Conservation (phyloP, 1,284 basidiomycete species). For the Inonotus obliquus region DNA sequence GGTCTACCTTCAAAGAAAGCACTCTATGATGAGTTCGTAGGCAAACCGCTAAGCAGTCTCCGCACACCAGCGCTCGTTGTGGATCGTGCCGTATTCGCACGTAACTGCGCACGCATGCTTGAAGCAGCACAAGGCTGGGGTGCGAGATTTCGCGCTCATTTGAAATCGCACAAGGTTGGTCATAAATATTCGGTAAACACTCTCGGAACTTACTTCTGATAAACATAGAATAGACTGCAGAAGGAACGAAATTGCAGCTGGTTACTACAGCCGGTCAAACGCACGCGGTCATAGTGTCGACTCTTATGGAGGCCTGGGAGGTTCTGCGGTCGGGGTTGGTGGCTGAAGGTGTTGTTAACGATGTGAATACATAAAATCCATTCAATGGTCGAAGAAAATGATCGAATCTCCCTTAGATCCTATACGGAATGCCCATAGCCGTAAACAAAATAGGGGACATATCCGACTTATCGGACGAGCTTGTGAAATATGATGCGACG, state of each 20-base stretch:
- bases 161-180: slow-evolving; percentile 78
- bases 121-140: slow-evolving; percentile 57
- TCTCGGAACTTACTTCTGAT: neutral
- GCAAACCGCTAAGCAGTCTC: slow-evolving; percentile 51
- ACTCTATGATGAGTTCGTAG: slow-evolving; percentile 56
- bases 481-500: slow-evolving; percentile 47
- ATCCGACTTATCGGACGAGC: slow-evolving; percentile 50
- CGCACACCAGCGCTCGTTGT: slow-evolving; percentile 79
- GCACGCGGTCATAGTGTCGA: slow-evolving; percentile 69
- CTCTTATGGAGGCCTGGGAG: slow-evolving; percentile 74
- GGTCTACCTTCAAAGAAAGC: slow-evolving; percentile 46
- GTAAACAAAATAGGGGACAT: slow-evolving; percentile 73
- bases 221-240: slow-evolving; percentile 48
- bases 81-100: slow-evolving; percentile 62
- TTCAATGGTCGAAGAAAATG: neutral
- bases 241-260: slow-evolving; percentile 70
- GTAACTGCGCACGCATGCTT: slow-evolving; percentile 74
- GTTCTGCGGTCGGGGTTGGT: slow-evolving; percentile 68
- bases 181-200: neutral
- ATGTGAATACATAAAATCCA: slow-evolving; percentile 43
- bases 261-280: slow-evolving; percentile 49
- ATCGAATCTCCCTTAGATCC: slow-evolving; percentile 45
- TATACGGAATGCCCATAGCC: slow-evolving; percentile 73
- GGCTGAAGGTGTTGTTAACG: slow-evolving; percentile 67
- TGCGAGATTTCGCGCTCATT: slow-evolving; percentile 72